Base-by-base conservation (phyloP, 148 eudicot genomes). In the Fagopyrum homotropicum region DNA sequence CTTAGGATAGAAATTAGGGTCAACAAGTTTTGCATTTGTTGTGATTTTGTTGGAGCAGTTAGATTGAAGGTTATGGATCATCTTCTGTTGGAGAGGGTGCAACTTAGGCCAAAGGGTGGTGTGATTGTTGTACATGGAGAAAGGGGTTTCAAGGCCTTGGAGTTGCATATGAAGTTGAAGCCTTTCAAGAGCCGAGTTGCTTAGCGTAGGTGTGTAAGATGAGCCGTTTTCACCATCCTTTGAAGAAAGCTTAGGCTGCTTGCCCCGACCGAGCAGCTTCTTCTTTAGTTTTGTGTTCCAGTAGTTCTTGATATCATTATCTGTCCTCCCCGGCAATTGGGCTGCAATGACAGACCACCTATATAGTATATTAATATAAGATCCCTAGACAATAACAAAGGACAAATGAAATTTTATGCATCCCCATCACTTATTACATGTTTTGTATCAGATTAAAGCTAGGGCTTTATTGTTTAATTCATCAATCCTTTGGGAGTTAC, bases 301-400 rank as follows among this genome's bases (percentile, higher is more conserved):
- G 60, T 90, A 90, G 77, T 93, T 90, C 77, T 90, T 93, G 50
- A 95, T 92, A 69, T 95, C 99, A 52, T 95, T 95, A 68, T 95
- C 99, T 26, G 99, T 95, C 79, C 99, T 88, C 78, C 97, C 99
- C 3, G 99, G 99, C 60, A 95, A 75, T 49, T 92, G 98, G 46
- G 99, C 98, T 3, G 97, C 99, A 83, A 95, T 95, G 78, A 95
- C 88, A 52, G 96, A 95, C 97, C 99, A 95, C 84, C 99, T 92
- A 30, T 61, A 35, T 68, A 17, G 29, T 44, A 71, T 17, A 71
- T 3, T 3, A 15, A 44, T 71, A 35, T 71, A 46, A n/a, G 74
- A 72, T 72, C 55, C 74, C 74, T 47, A 72, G 51, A 72, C 74
- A 46, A 72, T 45, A 54, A 72, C 54, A 72, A 72, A 72, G 74